Conservation (phyloP, 2,329 filamentous ascomycete genomes). For the Colletotrichum eleusines region DNA sequence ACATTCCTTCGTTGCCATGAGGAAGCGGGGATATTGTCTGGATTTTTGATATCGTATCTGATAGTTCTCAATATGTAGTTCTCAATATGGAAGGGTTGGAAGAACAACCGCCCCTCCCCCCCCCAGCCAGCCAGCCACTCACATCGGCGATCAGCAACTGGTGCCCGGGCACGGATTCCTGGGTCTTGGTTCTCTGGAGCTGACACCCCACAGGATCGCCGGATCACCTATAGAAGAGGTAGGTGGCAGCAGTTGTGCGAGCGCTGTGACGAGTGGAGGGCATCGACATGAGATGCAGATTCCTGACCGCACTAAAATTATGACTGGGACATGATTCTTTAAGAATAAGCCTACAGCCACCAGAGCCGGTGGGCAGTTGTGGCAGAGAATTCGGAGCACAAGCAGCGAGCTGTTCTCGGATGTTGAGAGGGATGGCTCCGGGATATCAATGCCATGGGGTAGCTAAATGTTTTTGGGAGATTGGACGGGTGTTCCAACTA, state of each 20-base stretch:
- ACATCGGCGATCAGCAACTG: slow-evolving; percentile 33
- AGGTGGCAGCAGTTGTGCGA: slow-evolving; percentile 21
- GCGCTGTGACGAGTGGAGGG: slow-evolving; percentile 39
- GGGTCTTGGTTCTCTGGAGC: slow-evolving; percentile 22
- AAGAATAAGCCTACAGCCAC: not conserved
- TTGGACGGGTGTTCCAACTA: not conserved
- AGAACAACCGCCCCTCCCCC: slow-evolving; percentile 4
- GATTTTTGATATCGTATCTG: slow-evolving; percentile 26
- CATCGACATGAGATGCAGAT: slow-evolving; percentile 27
- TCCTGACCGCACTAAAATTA: slow-evolving; percentile 26
- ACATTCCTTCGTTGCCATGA: not conserved
- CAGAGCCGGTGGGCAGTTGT: too few species aligned
- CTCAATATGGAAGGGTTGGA: not conserved
- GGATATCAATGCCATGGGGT: not conserved
- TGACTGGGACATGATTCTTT: slow-evolving; percentile 28
- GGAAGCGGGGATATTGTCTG: not conserved
- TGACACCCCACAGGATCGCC: slow-evolving; percentile 23
- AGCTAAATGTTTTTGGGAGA: not conserved
- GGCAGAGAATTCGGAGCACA: not conserved
- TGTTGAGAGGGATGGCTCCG: slow-evolving; percentile 14
- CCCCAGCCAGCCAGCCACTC: too few species aligned
- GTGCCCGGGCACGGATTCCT: slow-evolving; percentile 26
- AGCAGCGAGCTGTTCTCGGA: slow-evolving; percentile 6
- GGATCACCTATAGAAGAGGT: too few species aligned
- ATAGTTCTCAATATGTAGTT: slow-evolving; percentile 9